Percentiles rank a stretch among this genome's conserved stretches.
These are phyloP conservation scores for Beauveria bassiana DNA, from an alignment of 2,329 filamentous ascomycete species.

Conservation along the genomic window DNA sequence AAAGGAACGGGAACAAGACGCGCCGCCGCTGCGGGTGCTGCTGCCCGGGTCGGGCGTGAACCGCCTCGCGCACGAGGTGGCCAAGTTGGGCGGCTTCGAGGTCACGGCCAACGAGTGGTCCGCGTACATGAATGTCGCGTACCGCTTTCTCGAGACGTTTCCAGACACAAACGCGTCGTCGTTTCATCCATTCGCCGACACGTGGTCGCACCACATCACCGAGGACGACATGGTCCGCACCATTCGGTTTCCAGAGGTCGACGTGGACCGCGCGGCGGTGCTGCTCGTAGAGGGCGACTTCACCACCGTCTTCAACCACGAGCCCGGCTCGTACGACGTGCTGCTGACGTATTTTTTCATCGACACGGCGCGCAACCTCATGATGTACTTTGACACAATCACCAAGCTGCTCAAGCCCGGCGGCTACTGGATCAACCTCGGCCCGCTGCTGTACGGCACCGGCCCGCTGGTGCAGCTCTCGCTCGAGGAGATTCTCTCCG, in stretches of 20 bases:
- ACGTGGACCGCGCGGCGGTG: slow-evolving; percentile 28
- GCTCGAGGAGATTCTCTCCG: slow-evolving; percentile 42
- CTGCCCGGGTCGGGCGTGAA: slow-evolving; percentile 47
- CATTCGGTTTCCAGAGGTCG: slow-evolving; percentile 37
- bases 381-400: slow-evolving; percentile 48
- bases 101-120: slow-evolving; percentile 52
- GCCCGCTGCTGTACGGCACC: slow-evolving; percentile 47
- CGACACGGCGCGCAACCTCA: slow-evolving; percentile 49
- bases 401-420: slow-evolving; percentile 36
- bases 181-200: slow-evolving; percentile 46
- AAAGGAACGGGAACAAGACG: not conserved
- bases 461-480: slow-evolving; percentile 47
- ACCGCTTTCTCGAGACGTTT: slow-evolving; percentile 38
- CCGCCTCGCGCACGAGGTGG: slow-evolving; percentile 43
- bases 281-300: slow-evolving; percentile 51
- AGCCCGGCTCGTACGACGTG: slow-evolving; percentile 33
- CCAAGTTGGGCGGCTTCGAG: slow-evolving; percentile 38
- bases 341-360: slow-evolving; percentile 53
- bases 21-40: slow-evolving; percentile 29
- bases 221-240: slow-evolving; percentile 38
- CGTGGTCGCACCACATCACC: slow-evolving; percentile 48
- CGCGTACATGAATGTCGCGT: slow-evolving; percentile 48
- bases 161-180: slow-evolving; percentile 18
- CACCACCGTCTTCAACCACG: slow-evolving; percentile 30
- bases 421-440: slow-evolving; percentile 49